Evolutionary conservation across 192 early-diverging fungal genomes (phyloP).

Genomic region (Diversispora eburnea): DNA sequence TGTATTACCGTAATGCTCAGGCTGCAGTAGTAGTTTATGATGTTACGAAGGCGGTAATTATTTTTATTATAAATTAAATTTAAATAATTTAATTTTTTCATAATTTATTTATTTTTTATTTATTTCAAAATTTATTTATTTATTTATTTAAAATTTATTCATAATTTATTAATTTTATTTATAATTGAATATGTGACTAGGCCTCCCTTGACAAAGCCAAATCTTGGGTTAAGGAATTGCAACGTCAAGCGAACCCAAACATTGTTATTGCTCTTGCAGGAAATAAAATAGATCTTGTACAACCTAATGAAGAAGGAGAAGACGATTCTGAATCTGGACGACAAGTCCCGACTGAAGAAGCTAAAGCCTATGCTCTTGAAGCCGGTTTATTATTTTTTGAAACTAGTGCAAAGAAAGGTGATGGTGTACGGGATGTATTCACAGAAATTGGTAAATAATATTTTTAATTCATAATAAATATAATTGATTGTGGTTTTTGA

Average conservation of each 20-base stretch:
- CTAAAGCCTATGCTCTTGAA: conserved; percentile 77
- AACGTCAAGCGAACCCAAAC: conserved; percentile 91
- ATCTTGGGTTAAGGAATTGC: conserved; percentile 94
- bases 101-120: too few relatives aligned
- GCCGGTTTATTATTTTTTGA: conserved; percentile 82
- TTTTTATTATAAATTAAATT: background rate
- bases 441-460: conserved; percentile 69
- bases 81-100: background rate
- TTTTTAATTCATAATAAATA: background rate
- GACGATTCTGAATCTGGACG: conserved; percentile 45
- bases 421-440: conserved; percentile 84
- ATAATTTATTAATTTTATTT: too few relatives aligned
- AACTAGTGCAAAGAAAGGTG: conserved; percentile 83
- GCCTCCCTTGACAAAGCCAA: conserved; percentile 90
- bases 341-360: conserved; percentile 73
- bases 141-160: too few relatives aligned
- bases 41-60: conserved; percentile 72
- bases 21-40: conserved; percentile 97
- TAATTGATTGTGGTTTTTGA: background rate
- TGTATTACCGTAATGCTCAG: conserved; percentile 99
- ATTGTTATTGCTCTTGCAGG: conserved; percentile 96
- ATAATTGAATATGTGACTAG: conserved; percentile 27
- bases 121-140: too few relatives aligned
- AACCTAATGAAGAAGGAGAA: conserved; percentile 42
- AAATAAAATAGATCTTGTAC: conserved; percentile 89